phyloP scores from a whole-genome alignment of 129 eudicot genomes.

The Artemisia tridentata region DNA sequence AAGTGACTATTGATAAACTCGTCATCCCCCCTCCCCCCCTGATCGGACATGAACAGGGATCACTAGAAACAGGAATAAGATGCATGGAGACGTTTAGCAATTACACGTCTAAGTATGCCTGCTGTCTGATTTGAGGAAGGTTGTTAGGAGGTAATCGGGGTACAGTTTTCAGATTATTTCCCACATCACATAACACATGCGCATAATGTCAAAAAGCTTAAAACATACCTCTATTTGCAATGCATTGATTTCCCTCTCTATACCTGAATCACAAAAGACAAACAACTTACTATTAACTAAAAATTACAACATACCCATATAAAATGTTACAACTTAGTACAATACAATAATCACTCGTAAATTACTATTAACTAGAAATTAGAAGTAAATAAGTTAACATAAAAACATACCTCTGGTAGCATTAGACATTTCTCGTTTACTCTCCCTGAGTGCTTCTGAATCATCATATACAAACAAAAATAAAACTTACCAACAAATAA shows the following conservation, averaged over 20 bases:
- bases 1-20: background rate
- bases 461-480: constrained; percentile 11
- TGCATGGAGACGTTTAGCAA: too few species aligned
- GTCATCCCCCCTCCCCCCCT: too few species aligned
- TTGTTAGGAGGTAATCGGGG: too few species aligned
- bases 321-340: too few species aligned
- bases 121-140: too few species aligned
- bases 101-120: too few species aligned
- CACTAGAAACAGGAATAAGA: too few species aligned
- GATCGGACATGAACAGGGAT: too few species aligned
- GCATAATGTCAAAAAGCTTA: constrained; percentile 2
- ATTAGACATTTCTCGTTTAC: constrained; percentile 90
- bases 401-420: constrained; percentile 77
- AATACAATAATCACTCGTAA: too few species aligned
- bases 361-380: background rate
- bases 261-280: constrained; percentile 44
- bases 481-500: background rate
- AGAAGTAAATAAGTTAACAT: background rate
- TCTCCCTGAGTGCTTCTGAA: constrained; percentile 89
- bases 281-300: background rate
- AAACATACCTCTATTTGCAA: constrained; percentile 72
- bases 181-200: background rate
- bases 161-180: too few species aligned
- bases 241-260: constrained; percentile 80
- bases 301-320: too few species aligned